Percentiles rank a stretch among this genome's conserved stretches.
Conservation (phyloP, 139 green algal species). For the Micromonas pusilla region DNA sequence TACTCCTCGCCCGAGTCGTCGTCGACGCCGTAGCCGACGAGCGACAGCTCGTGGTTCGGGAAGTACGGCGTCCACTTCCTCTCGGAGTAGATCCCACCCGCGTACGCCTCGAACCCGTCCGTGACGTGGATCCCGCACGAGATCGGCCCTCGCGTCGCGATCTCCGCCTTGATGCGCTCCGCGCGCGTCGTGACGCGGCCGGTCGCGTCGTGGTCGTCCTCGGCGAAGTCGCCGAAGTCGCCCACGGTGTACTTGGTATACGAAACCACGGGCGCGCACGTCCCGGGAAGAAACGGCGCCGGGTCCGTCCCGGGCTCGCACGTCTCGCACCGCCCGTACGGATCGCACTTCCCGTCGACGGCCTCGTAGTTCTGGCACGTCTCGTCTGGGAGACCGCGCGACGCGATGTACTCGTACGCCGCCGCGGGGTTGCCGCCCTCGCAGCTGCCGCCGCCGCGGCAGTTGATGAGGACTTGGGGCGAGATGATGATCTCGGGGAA, state of each 20-base stretch:
- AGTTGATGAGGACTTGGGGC: conserved; percentile 49
- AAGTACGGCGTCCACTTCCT: conserved; percentile 8
- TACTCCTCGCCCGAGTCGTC: conserved; percentile 47
- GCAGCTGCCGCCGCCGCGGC: conserved; percentile 32
- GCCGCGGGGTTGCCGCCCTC: conserved; percentile 41
- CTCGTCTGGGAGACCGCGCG: conserved; percentile 46
- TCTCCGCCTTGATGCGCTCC: conserved; percentile 46
- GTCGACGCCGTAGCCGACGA: conserved; percentile 49
- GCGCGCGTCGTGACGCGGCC: background rate
- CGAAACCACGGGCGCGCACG: conserved; percentile 33
- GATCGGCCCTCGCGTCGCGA: conserved; percentile 43
- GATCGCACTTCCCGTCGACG: conserved; percentile 40
- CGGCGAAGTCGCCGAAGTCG: conserved; percentile 38
- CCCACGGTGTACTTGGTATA: conserved; percentile 29
- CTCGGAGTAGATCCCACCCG: conserved; percentile 43
- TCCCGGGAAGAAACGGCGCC: conserved; percentile 25
- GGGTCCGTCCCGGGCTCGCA: conserved; percentile 39
- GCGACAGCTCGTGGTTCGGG: conserved; percentile 43
- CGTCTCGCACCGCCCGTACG: conserved; percentile 38
- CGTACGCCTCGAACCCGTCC: conserved; percentile 46
- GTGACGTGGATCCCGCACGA: conserved; percentile 47
- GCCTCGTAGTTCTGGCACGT: conserved; percentile 57
- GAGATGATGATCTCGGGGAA: conserved; percentile 40
- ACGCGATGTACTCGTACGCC: conserved; percentile 47
- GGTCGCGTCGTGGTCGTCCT: background rate